phyloP scores from a whole-genome alignment of 176 grass and related monocot species.

The Carex kokanica region DNA sequence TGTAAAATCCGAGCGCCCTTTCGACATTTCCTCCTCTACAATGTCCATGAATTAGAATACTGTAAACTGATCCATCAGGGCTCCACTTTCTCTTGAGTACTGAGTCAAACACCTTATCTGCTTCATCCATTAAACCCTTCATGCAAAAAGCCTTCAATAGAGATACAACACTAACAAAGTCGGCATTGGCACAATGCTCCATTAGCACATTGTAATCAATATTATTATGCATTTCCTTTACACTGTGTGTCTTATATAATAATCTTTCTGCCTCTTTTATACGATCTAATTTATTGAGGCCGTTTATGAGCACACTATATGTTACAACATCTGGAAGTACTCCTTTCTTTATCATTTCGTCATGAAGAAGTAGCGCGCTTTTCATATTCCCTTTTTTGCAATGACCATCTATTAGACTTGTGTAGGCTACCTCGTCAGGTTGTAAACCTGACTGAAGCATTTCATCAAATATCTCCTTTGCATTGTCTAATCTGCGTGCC shows the following conservation, averaged over 20 bases:
- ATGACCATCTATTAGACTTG: constrained; percentile 59
- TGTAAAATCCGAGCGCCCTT: constrained; percentile 57
- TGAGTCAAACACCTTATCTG: constrained; percentile 61
- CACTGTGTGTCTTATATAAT: constrained; percentile 56
- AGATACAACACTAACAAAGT: constrained; percentile 54
- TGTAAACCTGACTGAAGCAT: constrained; percentile 55
- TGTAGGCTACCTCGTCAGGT: constrained; percentile 80
- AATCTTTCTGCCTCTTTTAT: constrained; percentile 70
- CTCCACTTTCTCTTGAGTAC: constrained; percentile 61
- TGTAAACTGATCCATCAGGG: constrained; percentile 47
- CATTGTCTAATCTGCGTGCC: constrained; percentile 43
- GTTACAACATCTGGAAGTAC: constrained; percentile 77
- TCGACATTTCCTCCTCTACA: constrained; percentile 62
- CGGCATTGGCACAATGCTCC: constrained; percentile 55
- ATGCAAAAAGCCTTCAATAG: constrained; percentile 87
- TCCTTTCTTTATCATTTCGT: constrained; percentile 79
- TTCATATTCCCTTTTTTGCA: constrained; percentile 67
- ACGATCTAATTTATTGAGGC: constrained; percentile 60
- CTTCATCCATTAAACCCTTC: constrained; percentile 77
- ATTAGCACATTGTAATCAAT: constrained; percentile 59
- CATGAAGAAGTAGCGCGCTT: constrained; percentile 57
- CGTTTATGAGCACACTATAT: constrained; percentile 87
- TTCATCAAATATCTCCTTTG: constrained; percentile 47
- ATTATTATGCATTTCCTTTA: constrained; percentile 47
- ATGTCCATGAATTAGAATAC: constrained; percentile 71